Evolutionary conservation across 2,329 filamentous ascomycete genomes (phyloP), one percentile per base, ranked within the genome.

Genomic region (Stagonosporopsis cucurbitacearum): DNA sequence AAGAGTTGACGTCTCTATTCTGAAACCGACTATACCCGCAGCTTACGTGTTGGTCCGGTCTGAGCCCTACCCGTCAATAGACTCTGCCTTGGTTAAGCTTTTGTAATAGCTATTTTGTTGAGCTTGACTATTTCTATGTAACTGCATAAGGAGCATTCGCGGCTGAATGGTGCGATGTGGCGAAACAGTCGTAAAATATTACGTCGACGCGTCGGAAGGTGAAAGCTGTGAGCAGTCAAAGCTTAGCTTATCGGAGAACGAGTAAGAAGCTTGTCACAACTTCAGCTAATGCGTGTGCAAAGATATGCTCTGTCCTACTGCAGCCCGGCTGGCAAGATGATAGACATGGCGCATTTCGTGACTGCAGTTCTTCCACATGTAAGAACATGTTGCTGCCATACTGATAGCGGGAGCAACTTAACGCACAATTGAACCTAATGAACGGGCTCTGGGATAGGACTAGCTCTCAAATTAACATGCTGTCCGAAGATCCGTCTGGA

Each of bases 1-100:
- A 17, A 17, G 33, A 44, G 33, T 52, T 28, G 39, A 44, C 17
- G 12, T 49, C 33, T 40, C 36, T 53, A 41, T 36, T 48, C 49
- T 53, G 54, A 57, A 57, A 57, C 54, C 45, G 40, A 49, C 19
- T n/a, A 17, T 52, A 46, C 48, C 54, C 54, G 50, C 45, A 45
- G 54, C 54, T 57, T 48, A 53, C 54, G 54, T 50, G 49, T 56
- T 51, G 15, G 37, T 30, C 41, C 42, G 33, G 25, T 13, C 15
- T 7, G 20, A 40, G 51, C 42, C 41, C 53, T 51, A 30, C 30
- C 32, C 36, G 42, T 33, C 47, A 19, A 39, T 32, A 8, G 8
- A 39, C 23, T 33, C 37, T 44, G 44, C 37, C 22, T 11, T 35
- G 19, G 15, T 20, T n/a, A 43, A 20, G n/a, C 30, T 39, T 36